phyloP scores from a whole-genome alignment of 2,329 filamentous ascomycete genomes.

The Penicillium sumatraense region DNA sequence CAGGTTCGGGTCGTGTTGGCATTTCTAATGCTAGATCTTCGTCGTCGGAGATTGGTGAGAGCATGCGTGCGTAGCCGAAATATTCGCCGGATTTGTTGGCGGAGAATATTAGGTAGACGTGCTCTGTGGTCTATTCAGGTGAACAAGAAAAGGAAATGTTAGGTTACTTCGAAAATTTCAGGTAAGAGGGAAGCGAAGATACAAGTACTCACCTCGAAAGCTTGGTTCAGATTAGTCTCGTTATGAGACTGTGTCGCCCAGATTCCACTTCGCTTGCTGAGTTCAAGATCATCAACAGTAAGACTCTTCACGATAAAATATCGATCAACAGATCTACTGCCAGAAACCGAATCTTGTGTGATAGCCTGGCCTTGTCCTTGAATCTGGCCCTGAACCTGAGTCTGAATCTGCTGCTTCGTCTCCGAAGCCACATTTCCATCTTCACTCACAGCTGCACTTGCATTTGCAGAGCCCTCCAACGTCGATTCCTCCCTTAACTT shows the following conservation, averaged over 20 bases:
- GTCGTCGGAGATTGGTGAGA: conserved; percentile 79
- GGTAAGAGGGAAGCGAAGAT: neutral
- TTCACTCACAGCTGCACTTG: too few relatives aligned
- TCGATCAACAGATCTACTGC: conserved; percentile 68
- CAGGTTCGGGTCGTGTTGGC: conserved; percentile 65
- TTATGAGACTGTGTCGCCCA: conserved; percentile 98
- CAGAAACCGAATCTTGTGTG: too few relatives aligned
- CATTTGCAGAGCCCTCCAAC: too few relatives aligned
- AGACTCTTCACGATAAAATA: conserved; percentile 95
- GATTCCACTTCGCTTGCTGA: conserved; percentile 82
- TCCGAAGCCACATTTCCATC: too few relatives aligned
- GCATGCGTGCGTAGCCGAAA: conserved; percentile 92
- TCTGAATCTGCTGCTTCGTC: conserved; percentile 9
- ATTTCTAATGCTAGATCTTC: conserved; percentile 71
- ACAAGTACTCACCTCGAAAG: conserved; percentile 69
- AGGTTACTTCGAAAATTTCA: neutral
- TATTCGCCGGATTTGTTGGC: conserved; percentile 98
- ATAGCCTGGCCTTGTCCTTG: too few relatives aligned
- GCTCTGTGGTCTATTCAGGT: conserved; percentile 68
- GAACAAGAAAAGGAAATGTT: neutral
- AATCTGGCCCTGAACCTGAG: conserved; percentile 1
- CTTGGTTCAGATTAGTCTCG: conserved; percentile 78
- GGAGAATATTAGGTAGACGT: conserved; percentile 91
- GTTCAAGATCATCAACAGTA: conserved; percentile 85
- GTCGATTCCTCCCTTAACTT: too few relatives aligned